Conservation (phyloP, 2,329 filamentous ascomycete species). For the Chalara sp. region DNA sequence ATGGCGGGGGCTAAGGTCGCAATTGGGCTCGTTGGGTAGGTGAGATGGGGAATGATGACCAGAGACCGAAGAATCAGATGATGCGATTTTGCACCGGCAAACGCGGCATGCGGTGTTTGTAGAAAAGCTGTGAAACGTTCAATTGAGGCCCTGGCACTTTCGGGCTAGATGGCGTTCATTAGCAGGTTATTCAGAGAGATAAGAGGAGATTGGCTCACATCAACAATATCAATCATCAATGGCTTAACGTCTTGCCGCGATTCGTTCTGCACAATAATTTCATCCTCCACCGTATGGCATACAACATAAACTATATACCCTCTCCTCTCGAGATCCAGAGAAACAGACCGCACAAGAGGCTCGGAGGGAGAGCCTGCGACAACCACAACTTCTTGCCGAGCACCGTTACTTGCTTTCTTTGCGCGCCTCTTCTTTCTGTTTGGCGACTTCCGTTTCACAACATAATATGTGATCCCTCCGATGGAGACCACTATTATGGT, state of each 20-base stretch:
- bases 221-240: constrained; percentile 74
- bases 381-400: constrained; percentile 78
- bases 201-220: constrained; percentile 45
- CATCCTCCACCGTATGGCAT: constrained; percentile 78
- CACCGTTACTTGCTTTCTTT: constrained; percentile 72
- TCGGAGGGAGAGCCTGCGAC: constrained; percentile 83
- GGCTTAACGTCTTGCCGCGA: constrained; percentile 76
- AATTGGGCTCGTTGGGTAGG: constrained; percentile 77
- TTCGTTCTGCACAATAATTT: constrained; percentile 68
- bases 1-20: constrained; percentile 77
- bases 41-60: constrained; percentile 73
- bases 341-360: constrained; percentile 75
- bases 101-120: constrained; percentile 67
- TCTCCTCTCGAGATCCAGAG: constrained; percentile 79
- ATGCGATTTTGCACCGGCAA: constrained; percentile 69
- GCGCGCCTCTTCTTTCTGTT: constrained; percentile 61
- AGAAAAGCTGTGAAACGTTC: constrained; percentile 67
- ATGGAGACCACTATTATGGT: constrained; percentile 65
- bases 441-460: constrained; percentile 47
- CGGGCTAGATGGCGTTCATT: constrained; percentile 43
- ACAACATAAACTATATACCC: constrained; percentile 93
- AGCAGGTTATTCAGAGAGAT: neutral
- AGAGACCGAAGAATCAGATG: constrained; percentile 71
- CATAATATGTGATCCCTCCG: constrained; percentile 51
- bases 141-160: constrained; percentile 60